Percentiles rank a stretch among this genome's conserved stretches.
Evolutionary conservation across 768 basidiomycete genomes (phyloP).

Genomic region (Tricholoma hemisulphureum): DNA sequence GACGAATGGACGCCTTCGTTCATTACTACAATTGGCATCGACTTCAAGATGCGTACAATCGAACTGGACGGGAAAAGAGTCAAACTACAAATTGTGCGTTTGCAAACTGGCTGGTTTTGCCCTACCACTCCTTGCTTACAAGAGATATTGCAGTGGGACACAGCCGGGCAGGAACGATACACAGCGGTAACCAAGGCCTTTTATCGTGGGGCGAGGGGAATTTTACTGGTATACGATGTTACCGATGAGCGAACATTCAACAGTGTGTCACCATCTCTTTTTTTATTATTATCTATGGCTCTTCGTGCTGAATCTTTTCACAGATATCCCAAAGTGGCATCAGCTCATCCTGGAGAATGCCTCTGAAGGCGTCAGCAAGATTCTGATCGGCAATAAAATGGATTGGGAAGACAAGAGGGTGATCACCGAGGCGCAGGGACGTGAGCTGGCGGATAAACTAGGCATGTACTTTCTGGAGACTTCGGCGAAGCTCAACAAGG

Average conservation of each 20-base stretch:
- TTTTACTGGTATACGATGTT: slow-evolving; percentile 96
- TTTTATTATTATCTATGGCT: too few relatives aligned
- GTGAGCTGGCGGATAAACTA: slow-evolving; percentile 87
- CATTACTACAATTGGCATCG: slow-evolving; percentile 98
- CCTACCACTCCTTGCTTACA: slow-evolving; percentile 4
- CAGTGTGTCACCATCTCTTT: slow-evolving; percentile 55
- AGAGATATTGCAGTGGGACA: slow-evolving; percentile 78
- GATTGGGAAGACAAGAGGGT: slow-evolving; percentile 96
- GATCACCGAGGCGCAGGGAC: slow-evolving; percentile 88
- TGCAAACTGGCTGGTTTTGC: neutral
- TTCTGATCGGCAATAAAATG: slow-evolving; percentile 97
- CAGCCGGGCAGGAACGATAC: slow-evolving; percentile 98
- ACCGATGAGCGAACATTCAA: slow-evolving; percentile 93
- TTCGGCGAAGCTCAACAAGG: slow-evolving; percentile 95
- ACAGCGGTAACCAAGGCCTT: slow-evolving; percentile 98
- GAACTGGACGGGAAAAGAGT: slow-evolving; percentile 97
- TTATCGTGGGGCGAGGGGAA: slow-evolving; percentile 99
- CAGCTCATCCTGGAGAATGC: slow-evolving; percentile 97
- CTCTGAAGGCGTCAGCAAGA: slow-evolving; percentile 98
- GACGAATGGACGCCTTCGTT: slow-evolving; percentile 99
- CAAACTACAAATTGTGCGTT: slow-evolving; percentile 93
- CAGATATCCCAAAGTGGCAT: slow-evolving; percentile 98
- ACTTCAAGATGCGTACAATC: slow-evolving; percentile 99
- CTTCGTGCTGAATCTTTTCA: slow-evolving; percentile 1
- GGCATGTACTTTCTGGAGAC: slow-evolving; percentile 94